Evolutionary conservation across 1,284 basidiomycete genomes (phyloP), one percentile per base, ranked within the genome.

Genomic region (Heterobasidion parviporum): DNA sequence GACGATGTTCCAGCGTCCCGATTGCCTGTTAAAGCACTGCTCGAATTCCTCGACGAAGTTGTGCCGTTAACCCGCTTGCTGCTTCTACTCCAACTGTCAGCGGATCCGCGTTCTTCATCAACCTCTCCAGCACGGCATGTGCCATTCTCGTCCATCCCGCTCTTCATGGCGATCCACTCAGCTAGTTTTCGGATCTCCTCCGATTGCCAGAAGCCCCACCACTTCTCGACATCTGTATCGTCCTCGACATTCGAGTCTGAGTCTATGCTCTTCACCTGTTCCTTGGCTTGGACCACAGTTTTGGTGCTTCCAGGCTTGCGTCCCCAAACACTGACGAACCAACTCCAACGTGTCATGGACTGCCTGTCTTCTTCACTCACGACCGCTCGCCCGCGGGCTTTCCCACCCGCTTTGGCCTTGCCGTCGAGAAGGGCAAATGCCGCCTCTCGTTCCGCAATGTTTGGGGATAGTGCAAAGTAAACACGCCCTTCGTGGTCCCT

Each of bases 191-290:
- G 64, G 56, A 90, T 81, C 58, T 89, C 84, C 45, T 71, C 70
- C 1, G 83, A 79, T 8, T 87, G 74, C 71, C 75, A 79, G 68
- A 89, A 84, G n/a, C 78, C 83, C 82, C 85, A 89, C 87, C 87
- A 90, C 18, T 68, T 69, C 55, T 78, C 75, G 9, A 63, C 67
- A 8, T 69, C 67, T 0, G 55, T 57, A 7, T 65, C 62, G 0
- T 72, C 71, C 0, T 72, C 70, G 0, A 68, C 69, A 0, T 69
- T 68, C 0, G 63, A 66, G 6, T 63, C 64, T 7, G 67, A 66
- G 33, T 59, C 64, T 36, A 62, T 60, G 26, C 61, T 61, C 38
- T 62, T 61, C 16, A 56, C 61, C 58, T 50, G 44, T 58, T 50
- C 45, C 55, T 60, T 60, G 26, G 64, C 61, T 12, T 70, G 41